Conservation (phyloP, 2,329 filamentous ascomycete genomes). For the Fusarium veterinarium region DNA sequence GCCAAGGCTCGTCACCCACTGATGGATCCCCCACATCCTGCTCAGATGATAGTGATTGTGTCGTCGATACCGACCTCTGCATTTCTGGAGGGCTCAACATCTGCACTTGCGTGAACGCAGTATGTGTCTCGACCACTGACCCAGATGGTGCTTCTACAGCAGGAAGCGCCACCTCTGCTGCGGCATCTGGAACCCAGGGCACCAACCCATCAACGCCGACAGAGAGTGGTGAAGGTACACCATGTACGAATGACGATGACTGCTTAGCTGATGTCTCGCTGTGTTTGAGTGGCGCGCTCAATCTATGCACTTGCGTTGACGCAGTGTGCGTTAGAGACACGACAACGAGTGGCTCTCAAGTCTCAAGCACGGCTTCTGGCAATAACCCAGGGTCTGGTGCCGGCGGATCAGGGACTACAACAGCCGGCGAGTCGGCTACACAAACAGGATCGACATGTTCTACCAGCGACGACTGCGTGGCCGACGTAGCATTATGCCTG, state of each 20-base stretch:
- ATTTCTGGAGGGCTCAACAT: slow-evolving; percentile 6
- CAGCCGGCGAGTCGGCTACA: neutral
- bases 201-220: neutral
- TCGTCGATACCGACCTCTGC: slow-evolving; percentile 1
- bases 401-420: neutral
- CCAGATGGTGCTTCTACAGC: neutral
- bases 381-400: neutral
- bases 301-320: slow-evolving; percentile 15
- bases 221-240: neutral
- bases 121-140: neutral
- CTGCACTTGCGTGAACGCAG: slow-evolving; percentile 1
- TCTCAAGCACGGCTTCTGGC: neutral
- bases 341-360: neutral
- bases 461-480: neutral
- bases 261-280: neutral
- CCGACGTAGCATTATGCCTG: neutral
- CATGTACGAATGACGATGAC: neutral
- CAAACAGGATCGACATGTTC: neutral
- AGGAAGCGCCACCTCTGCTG: neutral
- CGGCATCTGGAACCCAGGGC: neutral
- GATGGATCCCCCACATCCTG: neutral
- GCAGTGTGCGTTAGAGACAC: slow-evolving; percentile 8
- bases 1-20: neutral
- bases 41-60: slow-evolving; percentile 12
- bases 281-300: neutral